Evolutionary conservation across 2,329 filamentous ascomycete species (phyloP).

Genomic region (Epichloe hybrida): DNA sequence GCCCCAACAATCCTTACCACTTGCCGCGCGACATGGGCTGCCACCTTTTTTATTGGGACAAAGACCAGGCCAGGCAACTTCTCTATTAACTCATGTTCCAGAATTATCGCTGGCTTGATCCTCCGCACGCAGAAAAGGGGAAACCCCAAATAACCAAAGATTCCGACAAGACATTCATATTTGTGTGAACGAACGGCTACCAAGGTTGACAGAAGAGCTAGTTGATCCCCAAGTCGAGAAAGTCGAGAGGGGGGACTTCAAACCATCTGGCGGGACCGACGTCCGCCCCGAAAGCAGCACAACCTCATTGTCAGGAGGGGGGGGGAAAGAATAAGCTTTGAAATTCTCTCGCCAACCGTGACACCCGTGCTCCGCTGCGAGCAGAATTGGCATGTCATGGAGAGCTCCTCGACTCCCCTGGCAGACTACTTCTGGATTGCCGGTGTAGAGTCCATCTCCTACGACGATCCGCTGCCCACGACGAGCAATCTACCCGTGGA

Average conservation of each 20-base stretch:
- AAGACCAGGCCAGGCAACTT: neutral
- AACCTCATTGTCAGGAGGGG: neutral
- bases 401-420: conserved; percentile 48
- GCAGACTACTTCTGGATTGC: conserved; percentile 69
- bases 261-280: conserved; percentile 2
- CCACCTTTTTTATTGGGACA: neutral
- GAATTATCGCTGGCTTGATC: neutral
- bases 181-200: neutral
- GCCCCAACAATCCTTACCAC: neutral
- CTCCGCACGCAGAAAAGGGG: neutral
- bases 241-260: neutral
- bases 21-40: conserved; percentile 1
- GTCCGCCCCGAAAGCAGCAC: neutral
- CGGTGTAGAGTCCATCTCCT: conserved; percentile 53
- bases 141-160: neutral
- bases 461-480: conserved; percentile 38
- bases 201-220: neutral
- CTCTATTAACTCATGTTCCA: conserved; percentile 1
- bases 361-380: conserved; percentile 2
- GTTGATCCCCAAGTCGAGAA: neutral
- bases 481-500: conserved; percentile 27
- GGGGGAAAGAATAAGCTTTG: neutral
- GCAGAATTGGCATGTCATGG: conserved; percentile 37
- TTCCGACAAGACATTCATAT: neutral
- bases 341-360: neutral